These are phyloP conservation scores for Penicillium sp. DNA, from an alignment of 2,329 filamentous ascomycete genomes.

Conservation along the genomic window DNA sequence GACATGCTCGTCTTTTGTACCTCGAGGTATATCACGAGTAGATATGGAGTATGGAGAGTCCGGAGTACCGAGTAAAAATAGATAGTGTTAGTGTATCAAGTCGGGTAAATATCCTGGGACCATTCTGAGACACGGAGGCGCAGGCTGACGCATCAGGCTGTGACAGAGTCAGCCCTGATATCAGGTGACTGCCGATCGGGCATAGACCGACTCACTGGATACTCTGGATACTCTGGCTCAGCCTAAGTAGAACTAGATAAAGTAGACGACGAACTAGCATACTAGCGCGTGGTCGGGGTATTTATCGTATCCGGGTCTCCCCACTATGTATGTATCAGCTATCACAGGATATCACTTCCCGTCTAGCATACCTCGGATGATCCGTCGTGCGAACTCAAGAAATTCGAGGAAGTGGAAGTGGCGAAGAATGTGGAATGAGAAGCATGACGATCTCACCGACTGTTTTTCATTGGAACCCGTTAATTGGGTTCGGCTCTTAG, in stretches of 20 bases:
- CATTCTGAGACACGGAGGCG: slow-evolving; percentile 6
- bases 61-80: too few species aligned
- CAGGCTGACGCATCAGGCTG: neutral
- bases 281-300: neutral
- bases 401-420: neutral
- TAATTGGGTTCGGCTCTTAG: slow-evolving; percentile 17
- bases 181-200: too few species aligned
- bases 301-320: neutral
- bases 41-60: too few species aligned
- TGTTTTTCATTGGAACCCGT: slow-evolving; percentile 16
- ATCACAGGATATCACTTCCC: neutral
- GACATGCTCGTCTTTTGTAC: too few species aligned
- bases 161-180: too few species aligned
- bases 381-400: neutral
- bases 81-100: neutral
- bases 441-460: slow-evolving; percentile 2
- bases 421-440: slow-evolving; percentile 18
- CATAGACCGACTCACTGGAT: too few species aligned
- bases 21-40: too few species aligned
- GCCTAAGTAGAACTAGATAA: too few species aligned
- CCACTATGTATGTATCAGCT: too few species aligned
- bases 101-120: neutral
- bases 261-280: neutral
- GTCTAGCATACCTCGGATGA: neutral
- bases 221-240: too few species aligned